Conservation (phyloP, 441 rosid species). For the Adansonia gregorii region DNA sequence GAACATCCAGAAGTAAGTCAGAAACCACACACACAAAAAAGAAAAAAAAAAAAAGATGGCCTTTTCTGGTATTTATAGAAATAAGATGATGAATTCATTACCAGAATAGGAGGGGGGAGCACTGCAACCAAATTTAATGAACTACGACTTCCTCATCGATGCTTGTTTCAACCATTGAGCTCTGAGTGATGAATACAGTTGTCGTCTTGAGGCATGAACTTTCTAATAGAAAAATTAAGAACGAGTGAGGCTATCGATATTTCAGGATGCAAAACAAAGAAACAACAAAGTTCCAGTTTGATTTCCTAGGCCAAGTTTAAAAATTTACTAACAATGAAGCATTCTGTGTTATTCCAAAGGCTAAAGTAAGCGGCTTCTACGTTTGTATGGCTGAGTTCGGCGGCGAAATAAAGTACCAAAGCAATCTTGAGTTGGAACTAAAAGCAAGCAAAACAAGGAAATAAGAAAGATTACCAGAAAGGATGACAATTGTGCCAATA, state of each 20-base stretch:
- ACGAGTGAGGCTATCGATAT: not conserved
- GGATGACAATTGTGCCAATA: slow-evolving; percentile 3
- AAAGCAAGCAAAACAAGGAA: not conserved
- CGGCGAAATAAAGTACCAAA: not conserved
- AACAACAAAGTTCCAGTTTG: not conserved
- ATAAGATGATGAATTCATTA: not conserved
- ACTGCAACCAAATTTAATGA: not conserved
- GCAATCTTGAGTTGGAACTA: not conserved
- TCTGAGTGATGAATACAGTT: not conserved
- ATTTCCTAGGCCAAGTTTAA: not conserved
- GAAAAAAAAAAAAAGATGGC: not conserved
- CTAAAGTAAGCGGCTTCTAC: not conserved
- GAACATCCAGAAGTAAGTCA: not conserved
- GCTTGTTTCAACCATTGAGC: not conserved
- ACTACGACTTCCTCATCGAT: not conserved
- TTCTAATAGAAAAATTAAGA: not conserved
- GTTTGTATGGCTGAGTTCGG: not conserved
- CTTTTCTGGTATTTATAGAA: not conserved
- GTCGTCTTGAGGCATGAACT: not conserved
- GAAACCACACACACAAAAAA: too few relatives aligned
- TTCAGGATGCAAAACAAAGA: not conserved
- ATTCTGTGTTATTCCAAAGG: not conserved
- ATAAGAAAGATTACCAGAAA: not conserved
- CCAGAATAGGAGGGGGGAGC: not conserved
- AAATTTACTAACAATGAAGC: not conserved